Evolutionary conservation across 208 protist genomes (phyloP), one percentile per base, ranked within the genome.

Genomic region (Trypanosomatidae sp.): DNA sequence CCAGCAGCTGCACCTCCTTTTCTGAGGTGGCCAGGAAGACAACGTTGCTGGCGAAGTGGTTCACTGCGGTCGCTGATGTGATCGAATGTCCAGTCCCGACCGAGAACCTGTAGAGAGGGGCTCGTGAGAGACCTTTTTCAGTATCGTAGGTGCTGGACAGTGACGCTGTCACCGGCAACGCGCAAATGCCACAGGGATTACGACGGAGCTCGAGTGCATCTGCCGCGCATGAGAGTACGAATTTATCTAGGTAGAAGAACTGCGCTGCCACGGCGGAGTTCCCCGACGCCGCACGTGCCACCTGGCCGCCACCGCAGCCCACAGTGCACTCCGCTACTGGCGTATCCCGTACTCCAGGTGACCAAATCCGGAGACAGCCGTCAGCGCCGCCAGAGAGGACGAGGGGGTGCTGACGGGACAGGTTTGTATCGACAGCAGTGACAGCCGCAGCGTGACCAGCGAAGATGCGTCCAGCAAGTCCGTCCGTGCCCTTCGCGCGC

Each of bases 191-290:
- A 19, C 50, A 17, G 17, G 10, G n/a, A 19, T 50, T 30, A 36
- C 73, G 71, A 5, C 73, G 85, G 8, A 94, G 75, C 60, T 79
- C 73, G n/a, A 94, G 28, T 17, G 53, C 70, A 36, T 83, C 82
- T 25, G 74, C 80, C n/a, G 53, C 19, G 25, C 79, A 78, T 19
- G 86, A 95, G 13, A 81, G 70, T 64, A 95, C n/a, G 55, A 97
- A 83, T 67, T 87, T 89, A 59, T 97, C 92, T 0, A 87, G 59
- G 74, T 94, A 95, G 49, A 93, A 92, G 74, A 97, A 97, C 47
- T 86, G 82, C 41, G 84, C 86, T 13, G 56, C 55, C 1, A 80
- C 73, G 1, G 94, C 69, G n/a, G 90, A 70, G 17, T 41, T 74
- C 2, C n/a, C 56, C 17, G 49, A 30, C 39, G 43, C 43, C 2